These are phyloP conservation scores for Postia placenta DNA, from an alignment of 768 basidiomycete species.

Conservation along the genomic window DNA sequence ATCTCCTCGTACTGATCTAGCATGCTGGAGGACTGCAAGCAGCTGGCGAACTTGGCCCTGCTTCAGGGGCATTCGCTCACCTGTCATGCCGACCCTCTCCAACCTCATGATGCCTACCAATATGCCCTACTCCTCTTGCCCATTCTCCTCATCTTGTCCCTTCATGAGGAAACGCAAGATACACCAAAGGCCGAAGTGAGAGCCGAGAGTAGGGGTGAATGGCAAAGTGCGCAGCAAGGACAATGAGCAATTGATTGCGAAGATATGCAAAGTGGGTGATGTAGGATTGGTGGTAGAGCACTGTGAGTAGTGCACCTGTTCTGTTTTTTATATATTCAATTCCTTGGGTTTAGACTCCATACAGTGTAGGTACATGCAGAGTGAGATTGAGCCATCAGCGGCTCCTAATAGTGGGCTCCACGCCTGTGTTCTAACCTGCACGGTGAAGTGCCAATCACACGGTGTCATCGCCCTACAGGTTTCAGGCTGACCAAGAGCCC, in stretches of 20 bases:
- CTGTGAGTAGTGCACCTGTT: constrained; percentile 44
- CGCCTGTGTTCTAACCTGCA: too few relatives aligned
- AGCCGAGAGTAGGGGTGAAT: constrained; percentile 13
- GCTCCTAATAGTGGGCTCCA: too few relatives aligned
- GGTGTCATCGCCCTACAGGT: too few relatives aligned
- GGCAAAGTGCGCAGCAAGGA: constrained; percentile 17
- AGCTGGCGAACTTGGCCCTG: constrained; percentile 21
- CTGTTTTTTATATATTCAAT: too few relatives aligned
- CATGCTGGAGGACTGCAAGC: constrained; percentile 21
- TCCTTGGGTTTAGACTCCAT: too few relatives aligned
- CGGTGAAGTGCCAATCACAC: too few relatives aligned
- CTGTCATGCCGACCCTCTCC: constrained; percentile 1
- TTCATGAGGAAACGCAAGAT: constrained; percentile 1
- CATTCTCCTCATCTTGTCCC: constrained; percentile 2
- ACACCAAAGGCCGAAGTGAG: not conserved
- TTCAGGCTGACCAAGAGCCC: too few relatives aligned
- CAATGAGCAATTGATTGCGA: constrained; percentile 30
- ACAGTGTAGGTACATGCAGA: too few relatives aligned
- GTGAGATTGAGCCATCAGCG: too few relatives aligned
- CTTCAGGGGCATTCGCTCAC: constrained; percentile 14
- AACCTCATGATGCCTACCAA: not conserved
- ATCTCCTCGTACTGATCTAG: constrained; percentile 26
- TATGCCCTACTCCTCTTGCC: constrained; percentile 3
- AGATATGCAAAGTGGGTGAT: constrained; percentile 49
- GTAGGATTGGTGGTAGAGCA: constrained; percentile 70